These are phyloP conservation scores for Botrytis squamosa DNA, from an alignment of 2,329 filamentous ascomycete genomes.

Conservation along the genomic window DNA sequence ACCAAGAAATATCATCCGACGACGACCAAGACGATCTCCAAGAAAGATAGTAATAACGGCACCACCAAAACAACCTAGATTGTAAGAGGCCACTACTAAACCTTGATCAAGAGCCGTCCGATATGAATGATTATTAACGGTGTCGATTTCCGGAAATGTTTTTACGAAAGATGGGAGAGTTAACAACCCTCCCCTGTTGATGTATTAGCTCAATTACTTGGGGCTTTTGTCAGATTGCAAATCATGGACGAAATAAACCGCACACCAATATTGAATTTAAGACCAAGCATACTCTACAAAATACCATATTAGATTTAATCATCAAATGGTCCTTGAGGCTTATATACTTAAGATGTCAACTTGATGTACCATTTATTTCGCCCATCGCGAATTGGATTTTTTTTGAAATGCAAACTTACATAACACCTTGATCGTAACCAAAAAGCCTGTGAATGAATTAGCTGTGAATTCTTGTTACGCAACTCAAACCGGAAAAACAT, in stretches of 20 bases:
- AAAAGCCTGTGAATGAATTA: constrained; percentile 38
- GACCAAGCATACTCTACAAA: background rate
- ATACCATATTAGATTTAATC: background rate
- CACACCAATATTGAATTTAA: background rate
- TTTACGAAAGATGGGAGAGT: constrained; percentile 32
- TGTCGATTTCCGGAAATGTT: constrained; percentile 25
- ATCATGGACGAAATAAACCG: background rate
- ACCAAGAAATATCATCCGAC: constrained; percentile 32
- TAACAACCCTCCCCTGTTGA: constrained; percentile 49
- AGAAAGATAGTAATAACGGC: constrained; percentile 37
- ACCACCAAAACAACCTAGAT: constrained; percentile 49
- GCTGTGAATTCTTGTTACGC: background rate
- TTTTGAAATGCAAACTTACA: background rate
- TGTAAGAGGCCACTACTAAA: constrained; percentile 37
- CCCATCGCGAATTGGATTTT: background rate
- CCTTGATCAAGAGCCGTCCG: constrained; percentile 20
- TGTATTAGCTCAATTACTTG: constrained; percentile 23
- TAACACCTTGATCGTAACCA: constrained; percentile 46
- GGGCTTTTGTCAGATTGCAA: background rate
- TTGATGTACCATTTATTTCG: background rate
- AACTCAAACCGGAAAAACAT: constrained; percentile 5
- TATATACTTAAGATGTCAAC: background rate
- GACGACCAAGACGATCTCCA: constrained; percentile 43
- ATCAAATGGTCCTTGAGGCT: background rate
- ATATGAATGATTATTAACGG: constrained; percentile 12